Evolutionary conservation across 2,329 filamentous ascomycete genomes (phyloP).

Genomic region (Epichloe glyceriae): DNA sequence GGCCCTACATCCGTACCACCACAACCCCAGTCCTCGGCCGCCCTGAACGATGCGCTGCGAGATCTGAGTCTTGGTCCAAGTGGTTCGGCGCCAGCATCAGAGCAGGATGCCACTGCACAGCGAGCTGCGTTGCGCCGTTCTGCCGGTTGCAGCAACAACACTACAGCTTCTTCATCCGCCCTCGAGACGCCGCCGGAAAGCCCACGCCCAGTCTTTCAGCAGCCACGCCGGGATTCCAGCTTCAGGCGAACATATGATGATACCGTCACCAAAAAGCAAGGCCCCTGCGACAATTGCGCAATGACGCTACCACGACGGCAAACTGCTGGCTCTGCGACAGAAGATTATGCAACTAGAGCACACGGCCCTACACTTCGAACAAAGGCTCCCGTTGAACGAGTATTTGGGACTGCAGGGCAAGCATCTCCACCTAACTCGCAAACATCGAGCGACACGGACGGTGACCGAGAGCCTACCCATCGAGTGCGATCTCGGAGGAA

Average conservation of each 20-base stretch:
- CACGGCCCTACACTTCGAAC: conserved; percentile 47
- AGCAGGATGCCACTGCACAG: conserved; percentile 31
- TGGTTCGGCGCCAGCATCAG: conserved; percentile 29
- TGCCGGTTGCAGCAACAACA: conserved; percentile 10
- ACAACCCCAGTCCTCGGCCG: conserved; percentile 20
- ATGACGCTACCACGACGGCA: conserved; percentile 43
- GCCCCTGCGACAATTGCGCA: conserved; percentile 56
- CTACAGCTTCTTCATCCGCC: conserved; percentile 24
- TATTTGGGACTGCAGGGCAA: conserved; percentile 35
- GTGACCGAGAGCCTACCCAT: conserved; percentile 30
- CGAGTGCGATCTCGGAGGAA: conserved; percentile 28
- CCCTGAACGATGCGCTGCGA: conserved; percentile 34
- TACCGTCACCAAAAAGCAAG: conserved; percentile 48
- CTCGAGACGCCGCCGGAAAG: conserved; percentile 47
- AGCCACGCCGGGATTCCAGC: conserved; percentile 40
- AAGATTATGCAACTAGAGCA: conserved; percentile 22
- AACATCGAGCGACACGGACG: conserved; percentile 37
- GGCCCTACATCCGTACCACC: conserved; percentile 22
- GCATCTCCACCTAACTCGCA: conserved; percentile 40
- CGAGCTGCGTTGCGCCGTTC: conserved; percentile 29
- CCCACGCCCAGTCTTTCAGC: conserved; percentile 30
- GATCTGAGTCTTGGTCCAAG: conserved; percentile 34
- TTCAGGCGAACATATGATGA: conserved; percentile 53
- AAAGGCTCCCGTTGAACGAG: conserved; percentile 44
- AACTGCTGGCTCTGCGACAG: conserved; percentile 13